phyloP scores from a whole-genome alignment of 1,139 yeast genomes.

The Debaryomycetaceae sp. region DNA sequence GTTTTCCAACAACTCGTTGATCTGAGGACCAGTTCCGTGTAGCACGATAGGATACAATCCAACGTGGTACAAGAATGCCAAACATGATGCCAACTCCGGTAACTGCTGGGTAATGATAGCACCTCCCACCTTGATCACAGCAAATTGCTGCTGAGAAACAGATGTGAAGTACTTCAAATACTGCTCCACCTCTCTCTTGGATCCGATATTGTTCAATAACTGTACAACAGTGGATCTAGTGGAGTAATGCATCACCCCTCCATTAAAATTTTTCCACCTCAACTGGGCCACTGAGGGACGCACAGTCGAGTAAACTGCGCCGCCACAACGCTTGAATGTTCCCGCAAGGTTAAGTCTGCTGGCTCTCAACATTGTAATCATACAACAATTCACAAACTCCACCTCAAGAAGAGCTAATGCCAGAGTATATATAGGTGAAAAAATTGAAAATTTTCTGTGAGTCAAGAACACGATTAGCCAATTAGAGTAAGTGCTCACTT shows the following conservation, averaged over 20 bases:
- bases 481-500: not conserved
- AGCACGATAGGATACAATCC: constrained; percentile 95
- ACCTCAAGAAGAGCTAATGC: not conserved
- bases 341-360: not conserved
- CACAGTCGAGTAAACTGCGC: not conserved
- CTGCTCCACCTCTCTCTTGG: constrained; percentile 96
- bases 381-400: not conserved
- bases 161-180: constrained; percentile 94
- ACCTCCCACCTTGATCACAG: constrained; percentile 98
- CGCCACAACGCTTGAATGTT: not conserved
- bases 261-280: not conserved
- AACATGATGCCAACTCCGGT: constrained; percentile 88
- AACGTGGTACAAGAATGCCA: constrained; percentile 94
- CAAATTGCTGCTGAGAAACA: constrained; percentile 93
- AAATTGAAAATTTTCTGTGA: not conserved
- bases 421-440: not conserved
- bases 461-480: not conserved
- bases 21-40: constrained; percentile 99
- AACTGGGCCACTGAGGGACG: not conserved
- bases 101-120: constrained; percentile 95
- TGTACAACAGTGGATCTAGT: constrained; percentile 95
- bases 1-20: constrained; percentile 85
- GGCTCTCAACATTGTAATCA: not conserved
- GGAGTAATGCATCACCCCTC: constrained; percentile 28
- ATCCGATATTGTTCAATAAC: constrained; percentile 89